A percentile compares a stretch with the other conserved stretches of the same genome.
Evolutionary conservation across 306 rosid genomes (phyloP).

Genomic region (Pyrus pyrifolia): DNA sequence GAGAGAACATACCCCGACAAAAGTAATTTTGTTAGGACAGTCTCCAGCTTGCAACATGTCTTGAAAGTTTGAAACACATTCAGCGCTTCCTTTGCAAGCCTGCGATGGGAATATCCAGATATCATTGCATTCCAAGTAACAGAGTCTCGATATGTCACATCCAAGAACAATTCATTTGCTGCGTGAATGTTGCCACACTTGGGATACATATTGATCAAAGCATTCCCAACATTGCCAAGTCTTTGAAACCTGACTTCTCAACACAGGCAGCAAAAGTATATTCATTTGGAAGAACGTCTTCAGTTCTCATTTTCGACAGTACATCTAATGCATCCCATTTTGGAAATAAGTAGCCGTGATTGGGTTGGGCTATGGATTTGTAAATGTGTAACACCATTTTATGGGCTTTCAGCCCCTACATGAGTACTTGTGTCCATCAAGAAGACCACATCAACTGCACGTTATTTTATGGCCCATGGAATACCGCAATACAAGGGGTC

Average conservation of each 20-base stretch:
- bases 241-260: conserved; percentile 48
- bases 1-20: conserved; percentile 41
- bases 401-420: not conserved
- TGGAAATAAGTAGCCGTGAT: conserved; percentile 53
- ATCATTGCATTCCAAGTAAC: conserved; percentile 61
- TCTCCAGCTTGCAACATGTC: conserved; percentile 40
- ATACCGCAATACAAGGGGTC: no score
- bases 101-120: conserved; percentile 61
- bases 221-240: conserved; percentile 43
- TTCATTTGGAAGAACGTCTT: conserved; percentile 41
- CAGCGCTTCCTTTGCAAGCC: conserved; percentile 60
- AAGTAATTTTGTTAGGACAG: conserved; percentile 45
- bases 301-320: conserved; percentile 34
- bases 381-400: not conserved
- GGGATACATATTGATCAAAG: conserved; percentile 65
- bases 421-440: no score
- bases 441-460: no score
- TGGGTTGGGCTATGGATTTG: not conserved
- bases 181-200: conserved; percentile 56
- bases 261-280: conserved; percentile 40
- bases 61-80: conserved; percentile 25
- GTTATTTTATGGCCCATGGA: no score
- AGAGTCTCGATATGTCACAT: conserved; percentile 30
- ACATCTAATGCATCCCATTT: conserved; percentile 50
- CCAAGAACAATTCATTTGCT: conserved; percentile 39